Conservation (phyloP, 2,329 filamentous ascomycete species). For the Emmonsiellopsis sp. region DNA sequence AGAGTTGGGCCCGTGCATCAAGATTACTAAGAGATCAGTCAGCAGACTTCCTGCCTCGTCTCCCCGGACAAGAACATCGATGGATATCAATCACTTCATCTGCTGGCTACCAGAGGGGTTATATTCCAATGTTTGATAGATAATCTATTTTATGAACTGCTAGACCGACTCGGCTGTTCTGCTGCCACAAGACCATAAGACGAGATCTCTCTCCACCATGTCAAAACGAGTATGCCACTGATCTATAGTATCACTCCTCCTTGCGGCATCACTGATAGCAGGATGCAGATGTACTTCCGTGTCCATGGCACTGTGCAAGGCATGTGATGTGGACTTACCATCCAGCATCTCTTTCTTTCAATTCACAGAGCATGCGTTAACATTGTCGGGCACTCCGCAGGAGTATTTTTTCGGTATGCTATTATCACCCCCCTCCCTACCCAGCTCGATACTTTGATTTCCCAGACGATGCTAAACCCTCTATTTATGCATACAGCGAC, state of each 20-base stretch:
- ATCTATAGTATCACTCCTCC: background rate
- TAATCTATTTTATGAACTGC: no score
- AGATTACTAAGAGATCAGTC: background rate
- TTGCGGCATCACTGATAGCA: background rate
- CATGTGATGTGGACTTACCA: background rate
- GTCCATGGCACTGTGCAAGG: slow-evolving; percentile 3
- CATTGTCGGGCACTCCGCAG: background rate
- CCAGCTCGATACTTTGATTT: background rate
- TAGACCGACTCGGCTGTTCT: no score
- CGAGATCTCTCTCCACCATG: background rate
- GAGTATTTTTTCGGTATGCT: slow-evolving; percentile 2
- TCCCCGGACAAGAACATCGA: no score
- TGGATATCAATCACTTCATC: background rate
- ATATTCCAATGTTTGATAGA: no score
- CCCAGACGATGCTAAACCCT: background rate
- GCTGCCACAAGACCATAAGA: no score
- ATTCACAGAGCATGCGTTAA: background rate
- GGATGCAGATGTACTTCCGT: background rate
- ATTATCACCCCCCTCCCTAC: no score
- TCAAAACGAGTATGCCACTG: slow-evolving; percentile 1
- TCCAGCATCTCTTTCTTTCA: background rate
- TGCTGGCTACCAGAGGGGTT: no score
- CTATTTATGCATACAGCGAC: slow-evolving; percentile 17
- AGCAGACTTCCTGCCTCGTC: background rate
- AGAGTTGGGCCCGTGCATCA: background rate